Conservation (phyloP, 2,329 filamentous ascomycete species). For the Xylaria polymorpha region DNA sequence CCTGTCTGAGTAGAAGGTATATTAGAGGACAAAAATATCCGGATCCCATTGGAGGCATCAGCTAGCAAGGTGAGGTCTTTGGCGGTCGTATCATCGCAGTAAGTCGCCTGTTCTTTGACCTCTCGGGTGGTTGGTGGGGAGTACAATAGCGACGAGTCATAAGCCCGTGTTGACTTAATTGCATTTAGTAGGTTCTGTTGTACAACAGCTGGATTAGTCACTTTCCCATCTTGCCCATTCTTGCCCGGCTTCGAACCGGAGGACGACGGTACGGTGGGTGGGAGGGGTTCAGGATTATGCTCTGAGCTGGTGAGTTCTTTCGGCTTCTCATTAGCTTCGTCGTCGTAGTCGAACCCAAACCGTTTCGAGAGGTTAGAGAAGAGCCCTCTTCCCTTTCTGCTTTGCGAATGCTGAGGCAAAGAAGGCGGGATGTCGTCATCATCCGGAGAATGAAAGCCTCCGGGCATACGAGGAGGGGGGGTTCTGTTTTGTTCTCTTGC, state of each 20-base stretch:
- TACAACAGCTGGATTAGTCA: slow-evolving; percentile 70
- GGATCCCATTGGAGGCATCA: slow-evolving; percentile 76
- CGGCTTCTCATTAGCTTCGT: slow-evolving; percentile 57
- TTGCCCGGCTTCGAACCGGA: slow-evolving; percentile 40
- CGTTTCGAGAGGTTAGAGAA: slow-evolving; percentile 76
- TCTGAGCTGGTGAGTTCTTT: slow-evolving; percentile 58
- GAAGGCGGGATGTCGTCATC: slow-evolving; percentile 43
- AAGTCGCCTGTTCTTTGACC: slow-evolving; percentile 84
- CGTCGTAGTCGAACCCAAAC: slow-evolving; percentile 71
- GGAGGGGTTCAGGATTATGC: slow-evolving; percentile 39
- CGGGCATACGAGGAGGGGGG: slow-evolving; percentile 73
- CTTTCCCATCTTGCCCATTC: slow-evolving; percentile 58
- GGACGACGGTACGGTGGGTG: slow-evolving; percentile 39
- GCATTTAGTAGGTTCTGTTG: slow-evolving; percentile 81
- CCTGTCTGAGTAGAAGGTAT: slow-evolving; percentile 59
- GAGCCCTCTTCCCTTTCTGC: slow-evolving; percentile 64
- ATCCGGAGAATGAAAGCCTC: slow-evolving; percentile 66
- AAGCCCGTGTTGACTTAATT: slow-evolving; percentile 79
- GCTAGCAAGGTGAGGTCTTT: slow-evolving; percentile 79
- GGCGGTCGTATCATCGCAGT: slow-evolving; percentile 82
- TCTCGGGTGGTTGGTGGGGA: slow-evolving; percentile 75
- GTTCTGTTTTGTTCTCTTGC: slow-evolving; percentile 55
- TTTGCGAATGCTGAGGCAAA: slow-evolving; percentile 52
- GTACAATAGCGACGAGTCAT: slow-evolving; percentile 80
- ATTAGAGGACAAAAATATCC: slow-evolving; percentile 75